Evolutionary conservation across 805 yeast species (phyloP).

Genomic region (Sugiyamaella qingdaonensis): DNA sequence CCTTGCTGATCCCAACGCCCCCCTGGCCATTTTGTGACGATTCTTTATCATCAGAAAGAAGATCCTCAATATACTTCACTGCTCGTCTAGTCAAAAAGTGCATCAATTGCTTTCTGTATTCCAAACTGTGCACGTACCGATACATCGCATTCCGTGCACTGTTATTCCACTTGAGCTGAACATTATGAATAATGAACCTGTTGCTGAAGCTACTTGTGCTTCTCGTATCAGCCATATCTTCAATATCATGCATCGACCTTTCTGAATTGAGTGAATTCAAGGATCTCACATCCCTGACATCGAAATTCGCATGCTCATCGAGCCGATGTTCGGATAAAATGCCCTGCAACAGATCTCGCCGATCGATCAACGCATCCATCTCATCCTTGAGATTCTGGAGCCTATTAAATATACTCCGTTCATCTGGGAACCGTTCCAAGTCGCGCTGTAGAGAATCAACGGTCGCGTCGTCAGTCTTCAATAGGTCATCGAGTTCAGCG

Average conservation of each 20-base stretch:
- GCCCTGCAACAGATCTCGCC: slow-evolving; percentile 1
- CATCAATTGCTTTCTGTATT: slow-evolving; percentile 41
- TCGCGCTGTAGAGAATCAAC: slow-evolving; percentile 30
- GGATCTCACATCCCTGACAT: slow-evolving; percentile 4
- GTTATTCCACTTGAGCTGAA: slow-evolving; percentile 78
- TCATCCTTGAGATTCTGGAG: slow-evolving; percentile 16
- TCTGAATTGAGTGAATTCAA: slow-evolving; percentile 5
- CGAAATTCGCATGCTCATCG: slow-evolving; percentile 4
- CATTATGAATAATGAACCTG: slow-evolving; percentile 65
- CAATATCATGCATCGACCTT: slow-evolving; percentile 13
- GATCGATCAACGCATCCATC: slow-evolving; percentile 16
- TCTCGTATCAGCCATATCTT: slow-evolving; percentile 18
- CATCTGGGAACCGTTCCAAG: slow-evolving; percentile 21
- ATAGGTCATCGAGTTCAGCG: slow-evolving; percentile 28
- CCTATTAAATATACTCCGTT: slow-evolving; percentile 17
- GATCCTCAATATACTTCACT: slow-evolving; percentile 47
- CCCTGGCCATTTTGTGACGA: slow-evolving; percentile 10
- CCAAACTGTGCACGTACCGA: slow-evolving; percentile 52
- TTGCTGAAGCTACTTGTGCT: slow-evolving; percentile 46
- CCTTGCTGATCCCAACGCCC: slow-evolving; percentile 4
- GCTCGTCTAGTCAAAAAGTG: slow-evolving; percentile 48
- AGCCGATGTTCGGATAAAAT: background rate
- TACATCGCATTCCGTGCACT: slow-evolving; percentile 57
- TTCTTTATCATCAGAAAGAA: slow-evolving; percentile 34
- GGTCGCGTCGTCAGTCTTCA: slow-evolving; percentile 30